Conservation (phyloP, 805 yeast species). For the Candida khao-thaluensis region DNA sequence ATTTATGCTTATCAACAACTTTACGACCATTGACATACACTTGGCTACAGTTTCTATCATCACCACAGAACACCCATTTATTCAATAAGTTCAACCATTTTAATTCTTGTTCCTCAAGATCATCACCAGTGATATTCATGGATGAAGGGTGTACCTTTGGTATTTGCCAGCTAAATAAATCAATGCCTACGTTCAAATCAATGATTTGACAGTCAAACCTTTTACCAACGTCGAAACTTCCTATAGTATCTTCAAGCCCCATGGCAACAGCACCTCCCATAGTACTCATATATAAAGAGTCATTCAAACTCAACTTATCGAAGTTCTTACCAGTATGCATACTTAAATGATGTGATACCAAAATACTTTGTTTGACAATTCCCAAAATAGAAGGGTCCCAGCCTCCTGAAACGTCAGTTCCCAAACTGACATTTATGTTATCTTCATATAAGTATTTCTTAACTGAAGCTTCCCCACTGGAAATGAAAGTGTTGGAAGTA, state of each 20-base stretch:
- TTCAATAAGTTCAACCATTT: slow-evolving; percentile 61
- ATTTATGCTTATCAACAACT: slow-evolving; percentile 43
- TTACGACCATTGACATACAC: slow-evolving; percentile 83
- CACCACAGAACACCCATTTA: slow-evolving; percentile 93
- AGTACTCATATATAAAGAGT: slow-evolving; percentile 80
- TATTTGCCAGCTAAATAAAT: slow-evolving; percentile 73
- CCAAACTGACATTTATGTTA: slow-evolving; percentile 71
- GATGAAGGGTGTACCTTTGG: slow-evolving; percentile 24
- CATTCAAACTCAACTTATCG: slow-evolving; percentile 59
- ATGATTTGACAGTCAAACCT: slow-evolving; percentile 81
- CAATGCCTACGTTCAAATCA: slow-evolving; percentile 61
- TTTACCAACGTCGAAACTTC: slow-evolving; percentile 75
- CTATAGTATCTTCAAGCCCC: slow-evolving; percentile 54
- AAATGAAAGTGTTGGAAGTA: slow-evolving; percentile 79
- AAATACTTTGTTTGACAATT: slow-evolving; percentile 31
- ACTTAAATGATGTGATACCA: slow-evolving; percentile 42
- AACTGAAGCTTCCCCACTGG: slow-evolving; percentile 88
- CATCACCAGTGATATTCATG: slow-evolving; percentile 10
- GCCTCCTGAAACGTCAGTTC: slow-evolving; percentile 46
- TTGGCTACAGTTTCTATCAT: slow-evolving; percentile 77
- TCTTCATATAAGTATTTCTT: slow-evolving; percentile 59
- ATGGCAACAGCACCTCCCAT: slow-evolving; percentile 85
- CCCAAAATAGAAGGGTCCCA: slow-evolving; percentile 40
- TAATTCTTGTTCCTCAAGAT: slow-evolving; percentile 10
- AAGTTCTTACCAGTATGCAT: slow-evolving; percentile 39